A percentile compares a stretch with the other conserved stretches of the same genome.
These are phyloP conservation scores for Debaryomyces singareniensis DNA, from an alignment of 1,139 yeast species.

Conservation along the genomic window DNA sequence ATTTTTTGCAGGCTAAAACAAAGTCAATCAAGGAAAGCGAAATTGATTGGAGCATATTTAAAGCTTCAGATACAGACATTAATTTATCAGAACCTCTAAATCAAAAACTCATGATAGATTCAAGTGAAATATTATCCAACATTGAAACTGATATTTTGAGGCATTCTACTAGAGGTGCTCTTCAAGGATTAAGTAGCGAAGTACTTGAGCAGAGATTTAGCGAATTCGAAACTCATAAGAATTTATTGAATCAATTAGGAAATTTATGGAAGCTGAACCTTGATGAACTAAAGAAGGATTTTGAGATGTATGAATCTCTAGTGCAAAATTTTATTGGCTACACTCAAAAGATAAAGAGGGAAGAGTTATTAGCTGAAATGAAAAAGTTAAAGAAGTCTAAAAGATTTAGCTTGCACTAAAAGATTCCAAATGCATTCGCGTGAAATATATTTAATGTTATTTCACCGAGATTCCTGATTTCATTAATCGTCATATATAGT, in stretches of 20 bases:
- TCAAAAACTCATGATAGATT: slow-evolving; percentile 12
- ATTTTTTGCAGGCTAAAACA: background rate
- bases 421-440: background rate
- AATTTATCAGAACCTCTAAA: slow-evolving; percentile 15
- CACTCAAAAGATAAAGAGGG: slow-evolving; percentile 51
- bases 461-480: too few relatives aligned
- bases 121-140: slow-evolving; percentile 21
- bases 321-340: slow-evolving; percentile 68
- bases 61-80: slow-evolving; percentile 20
- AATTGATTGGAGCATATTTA: slow-evolving; percentile 27
- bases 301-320: slow-evolving; percentile 61
- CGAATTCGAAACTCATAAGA: slow-evolving; percentile 22
- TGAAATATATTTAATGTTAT: slow-evolving; percentile 1
- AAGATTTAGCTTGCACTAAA: slow-evolving; percentile 4
- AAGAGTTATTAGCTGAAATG: slow-evolving; percentile 38
- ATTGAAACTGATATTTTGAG: slow-evolving; percentile 33
- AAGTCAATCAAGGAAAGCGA: slow-evolving; percentile 23
- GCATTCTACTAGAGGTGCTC: slow-evolving; percentile 24
- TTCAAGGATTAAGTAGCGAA: slow-evolving; percentile 13
- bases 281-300: slow-evolving; percentile 41
- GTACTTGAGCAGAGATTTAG: slow-evolving; percentile 21
- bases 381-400: slow-evolving; percentile 20
- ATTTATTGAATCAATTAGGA: slow-evolving; percentile 27
- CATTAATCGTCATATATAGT: background rate
- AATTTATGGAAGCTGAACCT: slow-evolving; percentile 46